phyloP scores from a whole-genome alignment of 1,284 basidiomycete species.

The Ceraceosorus guamensis region DNA sequence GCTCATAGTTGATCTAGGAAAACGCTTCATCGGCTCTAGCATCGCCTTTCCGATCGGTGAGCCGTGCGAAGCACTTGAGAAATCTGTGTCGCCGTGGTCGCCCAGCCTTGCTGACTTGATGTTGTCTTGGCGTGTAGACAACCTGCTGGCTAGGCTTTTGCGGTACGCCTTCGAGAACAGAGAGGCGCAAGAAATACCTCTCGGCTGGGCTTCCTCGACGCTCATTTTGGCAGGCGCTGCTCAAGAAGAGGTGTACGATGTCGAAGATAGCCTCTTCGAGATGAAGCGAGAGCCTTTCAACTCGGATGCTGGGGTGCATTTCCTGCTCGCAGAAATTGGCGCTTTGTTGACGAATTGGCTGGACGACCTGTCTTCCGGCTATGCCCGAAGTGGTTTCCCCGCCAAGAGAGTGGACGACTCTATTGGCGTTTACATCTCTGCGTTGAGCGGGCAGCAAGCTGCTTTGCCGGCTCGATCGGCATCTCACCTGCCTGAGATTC shows the following conservation, averaged over 20 bases:
- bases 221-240: conserved; percentile 70
- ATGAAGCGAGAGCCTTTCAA: conserved; percentile 39
- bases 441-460: too few species aligned
- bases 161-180: conserved; percentile 33
- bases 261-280: conserved; percentile 76
- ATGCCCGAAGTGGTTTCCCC: too few species aligned
- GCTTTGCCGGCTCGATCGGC: too few species aligned
- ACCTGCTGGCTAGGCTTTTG: conserved; percentile 16
- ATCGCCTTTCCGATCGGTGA: conserved; percentile 41
- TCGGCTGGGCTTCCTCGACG: conserved; percentile 71
- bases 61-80: neutral
- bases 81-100: neutral
- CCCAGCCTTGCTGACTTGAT: conserved; percentile 17
- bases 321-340: conserved; percentile 31
- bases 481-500: too few species aligned
- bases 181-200: conserved; percentile 15
- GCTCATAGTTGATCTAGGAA: conserved; percentile 13
- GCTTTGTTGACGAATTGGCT: conserved; percentile 30
- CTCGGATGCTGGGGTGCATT: conserved; percentile 23
- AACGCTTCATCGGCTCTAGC: conserved; percentile 19
- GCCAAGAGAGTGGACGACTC: too few species aligned
- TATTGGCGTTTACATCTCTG: too few species aligned
- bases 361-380: neutral
- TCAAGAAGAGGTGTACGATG: conserved; percentile 70
- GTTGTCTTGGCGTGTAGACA: too few species aligned